Evolutionary conservation across 306 rosid species (phyloP), one percentile per base, ranked within the genome.

Genomic region (Gillenia trifoliata): DNA sequence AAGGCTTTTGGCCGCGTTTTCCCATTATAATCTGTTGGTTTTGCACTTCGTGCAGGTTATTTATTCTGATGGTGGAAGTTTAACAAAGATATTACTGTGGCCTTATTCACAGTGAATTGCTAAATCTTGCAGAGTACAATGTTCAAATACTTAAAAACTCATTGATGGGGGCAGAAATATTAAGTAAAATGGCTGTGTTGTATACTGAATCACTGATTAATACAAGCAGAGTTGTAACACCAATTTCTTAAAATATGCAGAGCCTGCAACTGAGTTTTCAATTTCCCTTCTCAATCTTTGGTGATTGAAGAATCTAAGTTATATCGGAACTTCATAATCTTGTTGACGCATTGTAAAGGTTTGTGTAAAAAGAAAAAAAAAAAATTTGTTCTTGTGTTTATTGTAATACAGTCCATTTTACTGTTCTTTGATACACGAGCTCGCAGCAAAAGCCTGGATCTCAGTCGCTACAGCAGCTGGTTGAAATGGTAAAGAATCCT

Each of bases 121-220:
- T 95, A 54, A 95, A 92, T 80, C 97, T 95, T 79, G 93, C 98
- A 0, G 99, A 92, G 86, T 95, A 95, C 84, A 95, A 95, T 80
- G 98, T 89, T 81, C 99, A 95, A 64, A 87, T 95, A 92, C 97
- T 97, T n/a, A n/a, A 55, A 95, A 95, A 85, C 96, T 90, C 77
- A 89, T 90, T 81, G 99, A 95, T 40, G 98, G 99, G 70, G 99
- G 99, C 80, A 87, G 97, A 77, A 95, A 95, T 75, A 95, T 98
- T 95, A 90, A 33, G 99, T 86, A 41, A 16, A 72, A 34, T 33
- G 73, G 74, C 59, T 60, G 3, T 64, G 16, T 60, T 52, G 20
- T 45, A 15, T 45, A 45, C 20, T 43, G n/a, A 61, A 38, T 65
- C 40, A 28, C 29, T 69, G 12, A 10, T 68, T 56, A 12, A 41